Percentiles rank a stretch among this genome's conserved stretches.
These are phyloP conservation scores for Didymella segeticola DNA, from an alignment of 2,329 filamentous ascomycete species.

Conservation along the genomic window DNA sequence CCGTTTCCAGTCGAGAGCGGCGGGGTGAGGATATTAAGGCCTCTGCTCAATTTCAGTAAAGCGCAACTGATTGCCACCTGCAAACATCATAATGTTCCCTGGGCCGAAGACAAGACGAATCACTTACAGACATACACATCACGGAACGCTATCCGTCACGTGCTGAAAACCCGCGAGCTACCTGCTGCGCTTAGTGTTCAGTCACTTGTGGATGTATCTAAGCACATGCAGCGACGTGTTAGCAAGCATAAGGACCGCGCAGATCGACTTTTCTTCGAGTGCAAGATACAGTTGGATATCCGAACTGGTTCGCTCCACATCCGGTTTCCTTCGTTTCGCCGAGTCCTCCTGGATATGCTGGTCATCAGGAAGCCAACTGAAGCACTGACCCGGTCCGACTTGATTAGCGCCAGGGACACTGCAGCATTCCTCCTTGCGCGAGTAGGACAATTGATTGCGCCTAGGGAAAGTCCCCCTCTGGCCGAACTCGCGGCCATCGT, in stretches of 20 bases:
- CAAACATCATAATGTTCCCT: slow-evolving; percentile 68
- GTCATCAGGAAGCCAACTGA: slow-evolving; percentile 23
- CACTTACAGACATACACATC: slow-evolving; percentile 75
- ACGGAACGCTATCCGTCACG: slow-evolving; percentile 79
- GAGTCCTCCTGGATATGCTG: slow-evolving; percentile 18
- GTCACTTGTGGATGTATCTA: slow-evolving; percentile 59
- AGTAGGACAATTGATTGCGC: slow-evolving; percentile 58
- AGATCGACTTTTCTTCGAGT: slow-evolving; percentile 59
- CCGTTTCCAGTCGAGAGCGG: slow-evolving; percentile 62
- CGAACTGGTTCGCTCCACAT: slow-evolving; percentile 45
- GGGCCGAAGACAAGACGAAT: slow-evolving; percentile 90
- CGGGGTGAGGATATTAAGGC: slow-evolving; percentile 71
- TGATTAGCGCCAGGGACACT: slow-evolving; percentile 30
- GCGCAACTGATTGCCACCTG: slow-evolving; percentile 77
- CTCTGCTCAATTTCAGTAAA: slow-evolving; percentile 75
- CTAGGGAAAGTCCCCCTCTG: slow-evolving; percentile 53
- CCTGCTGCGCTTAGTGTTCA: slow-evolving; percentile 72
- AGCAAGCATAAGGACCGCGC: slow-evolving; percentile 61
- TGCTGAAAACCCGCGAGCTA: slow-evolving; percentile 65
- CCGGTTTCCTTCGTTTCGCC: slow-evolving; percentile 33
- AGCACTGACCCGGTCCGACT: slow-evolving; percentile 19
- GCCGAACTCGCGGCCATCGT: slow-evolving; percentile 53
- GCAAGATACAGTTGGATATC: slow-evolving; percentile 54
- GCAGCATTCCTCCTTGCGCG: slow-evolving; percentile 56
- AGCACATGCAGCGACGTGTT: slow-evolving; percentile 61